Percentiles rank a stretch among this genome's conserved stretches.
phyloP scores from a whole-genome alignment of 1,284 basidiomycete species.

The Pseudomicrostroma phylloplanum region DNA sequence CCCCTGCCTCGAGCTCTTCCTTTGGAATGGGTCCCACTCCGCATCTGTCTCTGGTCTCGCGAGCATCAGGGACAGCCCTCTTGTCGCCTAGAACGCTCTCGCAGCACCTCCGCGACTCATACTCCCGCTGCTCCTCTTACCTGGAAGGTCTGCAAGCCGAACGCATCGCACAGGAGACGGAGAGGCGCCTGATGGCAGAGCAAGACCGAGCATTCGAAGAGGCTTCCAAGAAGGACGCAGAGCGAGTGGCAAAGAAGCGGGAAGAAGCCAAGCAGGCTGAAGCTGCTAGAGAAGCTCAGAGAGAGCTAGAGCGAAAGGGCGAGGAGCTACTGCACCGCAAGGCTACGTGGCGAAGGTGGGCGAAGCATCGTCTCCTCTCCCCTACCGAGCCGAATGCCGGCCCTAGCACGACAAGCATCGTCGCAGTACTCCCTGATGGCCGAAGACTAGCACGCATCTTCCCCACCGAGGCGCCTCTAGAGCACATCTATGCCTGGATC shows the following conservation, averaged over 20 bases:
- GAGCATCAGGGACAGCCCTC: not conserved
- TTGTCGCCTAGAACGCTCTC: not conserved
- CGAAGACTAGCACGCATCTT: not conserved
- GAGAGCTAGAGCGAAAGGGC: not conserved
- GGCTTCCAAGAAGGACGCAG: not conserved
- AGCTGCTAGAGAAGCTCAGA: not conserved
- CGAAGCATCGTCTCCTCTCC: not conserved
- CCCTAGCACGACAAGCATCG: not conserved
- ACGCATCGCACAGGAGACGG: not conserved
- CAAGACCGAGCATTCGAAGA: not conserved
- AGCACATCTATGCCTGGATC: conserved; percentile 5
- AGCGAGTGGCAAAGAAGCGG: conserved; percentile 5
- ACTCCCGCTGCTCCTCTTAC: not conserved
- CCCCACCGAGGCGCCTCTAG: not conserved
- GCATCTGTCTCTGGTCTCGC: not conserved
- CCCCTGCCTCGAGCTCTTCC: not conserved
- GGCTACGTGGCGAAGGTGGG: conserved; percentile 2
- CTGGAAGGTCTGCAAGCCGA: not conserved
- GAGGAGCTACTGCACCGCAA: no score
- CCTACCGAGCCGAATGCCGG: not conserved
- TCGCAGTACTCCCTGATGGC: not conserved
- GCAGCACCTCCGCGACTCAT: not conserved
- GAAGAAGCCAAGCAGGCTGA: not conserved
- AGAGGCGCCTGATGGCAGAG: conserved; percentile 3
- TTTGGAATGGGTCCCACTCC: not conserved